phyloP scores from a whole-genome alignment of 192 early-diverging fungal species.

The Rhizophagus clarus region DNA sequence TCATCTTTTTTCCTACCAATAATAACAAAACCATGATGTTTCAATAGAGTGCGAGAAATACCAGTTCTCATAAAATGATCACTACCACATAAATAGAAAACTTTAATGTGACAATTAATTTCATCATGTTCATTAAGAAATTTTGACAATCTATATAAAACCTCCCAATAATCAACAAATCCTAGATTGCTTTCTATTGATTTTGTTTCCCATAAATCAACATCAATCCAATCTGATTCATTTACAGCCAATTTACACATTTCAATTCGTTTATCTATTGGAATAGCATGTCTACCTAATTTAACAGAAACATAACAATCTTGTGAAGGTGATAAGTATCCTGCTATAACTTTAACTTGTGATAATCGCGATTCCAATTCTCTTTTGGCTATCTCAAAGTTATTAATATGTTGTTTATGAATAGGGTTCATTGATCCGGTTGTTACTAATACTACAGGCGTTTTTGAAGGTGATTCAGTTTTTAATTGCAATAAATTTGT shows the following conservation, averaged over 20 bases:
- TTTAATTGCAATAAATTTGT: too few relatives aligned
- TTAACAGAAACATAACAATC: conserved; percentile 42
- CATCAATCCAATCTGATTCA: conserved; percentile 46
- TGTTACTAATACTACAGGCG: too few relatives aligned
- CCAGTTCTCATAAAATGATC: conserved; percentile 44
- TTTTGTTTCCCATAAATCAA: conserved; percentile 42
- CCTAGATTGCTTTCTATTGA: neutral
- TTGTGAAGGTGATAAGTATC: conserved; percentile 44
- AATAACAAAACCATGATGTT: too few relatives aligned
- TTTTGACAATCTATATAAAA: conserved; percentile 35
- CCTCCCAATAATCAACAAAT: conserved; percentile 40
- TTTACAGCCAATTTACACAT: conserved; percentile 38
- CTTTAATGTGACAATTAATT: conserved; percentile 40
- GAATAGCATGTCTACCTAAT: conserved; percentile 34
- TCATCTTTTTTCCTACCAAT: too few relatives aligned
- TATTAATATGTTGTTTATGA: neutral
- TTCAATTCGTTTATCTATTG: conserved; percentile 35
- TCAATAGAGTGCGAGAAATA: neutral
- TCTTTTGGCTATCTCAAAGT: conserved; percentile 1
- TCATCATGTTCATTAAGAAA: conserved; percentile 36
- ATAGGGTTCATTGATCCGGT: neutral
- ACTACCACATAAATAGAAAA: conserved; percentile 45
- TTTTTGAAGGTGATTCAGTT: too few relatives aligned
- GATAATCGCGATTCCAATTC: neutral
- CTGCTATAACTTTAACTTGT: conserved; percentile 33